These are phyloP conservation scores for Eremothecium coryli DNA, from an alignment of 1,139 yeast species.

Conservation along the genomic window DNA sequence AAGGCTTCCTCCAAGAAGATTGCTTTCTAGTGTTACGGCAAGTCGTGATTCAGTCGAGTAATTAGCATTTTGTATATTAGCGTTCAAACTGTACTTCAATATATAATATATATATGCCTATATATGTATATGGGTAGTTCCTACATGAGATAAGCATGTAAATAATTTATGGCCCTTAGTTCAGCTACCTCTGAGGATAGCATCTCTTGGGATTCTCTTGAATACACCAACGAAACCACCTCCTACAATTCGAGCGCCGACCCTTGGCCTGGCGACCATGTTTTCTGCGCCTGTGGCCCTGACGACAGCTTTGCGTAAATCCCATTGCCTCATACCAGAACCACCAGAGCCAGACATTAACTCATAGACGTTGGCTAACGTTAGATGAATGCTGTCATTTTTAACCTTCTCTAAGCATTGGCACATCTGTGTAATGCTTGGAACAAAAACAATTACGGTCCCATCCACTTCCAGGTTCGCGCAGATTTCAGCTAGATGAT, in stretches of 20 bases:
- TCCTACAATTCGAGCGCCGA: slow-evolving; percentile 29
- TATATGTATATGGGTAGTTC: neutral
- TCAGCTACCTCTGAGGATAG: no score
- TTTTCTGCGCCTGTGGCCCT: neutral
- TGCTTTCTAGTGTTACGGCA: slow-evolving; percentile 20
- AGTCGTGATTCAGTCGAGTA: slow-evolving; percentile 2
- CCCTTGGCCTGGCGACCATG: neutral
- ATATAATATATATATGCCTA: slow-evolving; percentile 5
- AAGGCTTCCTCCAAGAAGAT: slow-evolving; percentile 34
- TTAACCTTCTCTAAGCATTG: slow-evolving; percentile 31
- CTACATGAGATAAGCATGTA: no score
- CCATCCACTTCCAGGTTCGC: slow-evolving; percentile 3
- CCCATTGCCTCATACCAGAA: neutral
- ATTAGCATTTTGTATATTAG: slow-evolving; percentile 6
- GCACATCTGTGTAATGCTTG: slow-evolving; percentile 39
- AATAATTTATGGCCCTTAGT: no score
- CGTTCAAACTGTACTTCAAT: no score
- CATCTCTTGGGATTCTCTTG: slow-evolving; percentile 11
- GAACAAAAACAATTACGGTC: slow-evolving; percentile 36
- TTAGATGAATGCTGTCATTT: slow-evolving; percentile 26
- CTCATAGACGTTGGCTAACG: slow-evolving; percentile 28
- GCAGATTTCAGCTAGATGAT: neutral
- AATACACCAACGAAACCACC: slow-evolving; percentile 39
- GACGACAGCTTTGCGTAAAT: neutral
- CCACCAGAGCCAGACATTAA: neutral